phyloP scores from a whole-genome alignment of 257 asterid species.

The Euphrasia confusa region DNA sequence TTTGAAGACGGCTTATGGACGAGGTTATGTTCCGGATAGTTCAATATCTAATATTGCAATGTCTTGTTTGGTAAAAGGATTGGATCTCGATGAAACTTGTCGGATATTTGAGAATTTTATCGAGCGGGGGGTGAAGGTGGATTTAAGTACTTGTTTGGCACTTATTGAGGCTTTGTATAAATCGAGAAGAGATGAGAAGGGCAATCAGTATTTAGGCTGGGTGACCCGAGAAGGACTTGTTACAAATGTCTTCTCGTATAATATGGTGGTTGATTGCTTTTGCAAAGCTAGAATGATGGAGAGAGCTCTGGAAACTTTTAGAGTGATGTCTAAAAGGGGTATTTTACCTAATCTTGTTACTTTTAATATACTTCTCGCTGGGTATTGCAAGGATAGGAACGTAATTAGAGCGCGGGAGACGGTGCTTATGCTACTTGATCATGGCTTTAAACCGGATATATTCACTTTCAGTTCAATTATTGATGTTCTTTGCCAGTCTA shows the following conservation, averaged over 20 bases:
- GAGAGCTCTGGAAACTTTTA: conserved; percentile 49
- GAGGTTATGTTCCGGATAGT: conserved; percentile 65
- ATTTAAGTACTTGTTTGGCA: conserved; percentile 44
- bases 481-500: conserved; percentile 64
- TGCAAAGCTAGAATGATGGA: conserved; percentile 70
- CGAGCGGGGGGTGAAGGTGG: conserved; percentile 45
- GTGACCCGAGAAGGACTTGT: conserved; percentile 44
- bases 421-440: conserved; percentile 49
- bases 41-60: conserved; percentile 48
- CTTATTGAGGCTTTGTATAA: conserved; percentile 56
- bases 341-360: conserved; percentile 64
- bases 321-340: conserved; percentile 49
- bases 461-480: conserved; percentile 78
- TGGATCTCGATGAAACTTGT: conserved; percentile 56
- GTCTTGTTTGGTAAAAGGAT: conserved; percentile 63
- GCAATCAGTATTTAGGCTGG: conserved; percentile 47
- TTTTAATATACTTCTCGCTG: conserved; percentile 71
- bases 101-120: conserved; percentile 47
- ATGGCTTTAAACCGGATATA: conserved; percentile 61
- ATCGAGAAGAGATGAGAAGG: conserved; percentile 50
- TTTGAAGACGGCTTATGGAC: conserved; percentile 36
- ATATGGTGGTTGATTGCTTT: conserved; percentile 75
- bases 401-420: conserved; percentile 43
- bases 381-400: conserved; percentile 59
- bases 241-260: conserved; percentile 47